phyloP scores from a whole-genome alignment of 768 basidiomycete genomes.

The Lactifluus subvellereus region DNA sequence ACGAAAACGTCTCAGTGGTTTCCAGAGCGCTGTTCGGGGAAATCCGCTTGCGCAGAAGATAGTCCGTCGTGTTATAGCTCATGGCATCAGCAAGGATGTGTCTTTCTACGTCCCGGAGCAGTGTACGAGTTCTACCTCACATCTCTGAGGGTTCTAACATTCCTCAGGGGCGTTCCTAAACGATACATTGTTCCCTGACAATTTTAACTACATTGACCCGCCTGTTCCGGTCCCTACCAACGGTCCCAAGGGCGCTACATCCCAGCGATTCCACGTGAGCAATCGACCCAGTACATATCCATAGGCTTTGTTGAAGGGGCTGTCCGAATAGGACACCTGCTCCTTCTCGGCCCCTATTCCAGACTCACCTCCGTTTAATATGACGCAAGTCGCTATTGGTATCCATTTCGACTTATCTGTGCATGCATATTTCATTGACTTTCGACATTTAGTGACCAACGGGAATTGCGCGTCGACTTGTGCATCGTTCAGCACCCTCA shows the following conservation, averaged over 20 bases:
- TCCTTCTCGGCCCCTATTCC: conserved; percentile 13
- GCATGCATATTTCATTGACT: neutral
- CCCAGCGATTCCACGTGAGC: conserved; percentile 34
- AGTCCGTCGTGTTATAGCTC: conserved; percentile 45
- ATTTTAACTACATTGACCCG: conserved; percentile 32
- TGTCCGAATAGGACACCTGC: conserved; percentile 32
- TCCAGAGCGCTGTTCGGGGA: conserved; percentile 48
- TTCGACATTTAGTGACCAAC: conserved; percentile 13
- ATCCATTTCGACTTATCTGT: neutral
- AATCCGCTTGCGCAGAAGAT: conserved; percentile 57
- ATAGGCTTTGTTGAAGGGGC: neutral
- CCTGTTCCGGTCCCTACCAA: conserved; percentile 29
- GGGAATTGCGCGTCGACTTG: conserved; percentile 50
- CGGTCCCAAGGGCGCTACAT: conserved; percentile 28
- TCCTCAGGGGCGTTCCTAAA: conserved; percentile 33
- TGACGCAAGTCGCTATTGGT: conserved; percentile 22
- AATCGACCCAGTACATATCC: neutral
- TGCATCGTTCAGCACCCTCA: conserved; percentile 50
- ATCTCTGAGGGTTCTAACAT: neutral
- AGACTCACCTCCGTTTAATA: conserved; percentile 16
- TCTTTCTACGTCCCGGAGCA: conserved; percentile 50
- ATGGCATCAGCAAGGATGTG: conserved; percentile 34
- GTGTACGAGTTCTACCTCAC: conserved; percentile 35
- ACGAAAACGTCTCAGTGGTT: conserved; percentile 40
- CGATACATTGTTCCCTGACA: conserved; percentile 28